These are phyloP conservation scores for Thalassia testudinum DNA, from an alignment of 116 monocot genomes.

Conservation along the genomic window DNA sequence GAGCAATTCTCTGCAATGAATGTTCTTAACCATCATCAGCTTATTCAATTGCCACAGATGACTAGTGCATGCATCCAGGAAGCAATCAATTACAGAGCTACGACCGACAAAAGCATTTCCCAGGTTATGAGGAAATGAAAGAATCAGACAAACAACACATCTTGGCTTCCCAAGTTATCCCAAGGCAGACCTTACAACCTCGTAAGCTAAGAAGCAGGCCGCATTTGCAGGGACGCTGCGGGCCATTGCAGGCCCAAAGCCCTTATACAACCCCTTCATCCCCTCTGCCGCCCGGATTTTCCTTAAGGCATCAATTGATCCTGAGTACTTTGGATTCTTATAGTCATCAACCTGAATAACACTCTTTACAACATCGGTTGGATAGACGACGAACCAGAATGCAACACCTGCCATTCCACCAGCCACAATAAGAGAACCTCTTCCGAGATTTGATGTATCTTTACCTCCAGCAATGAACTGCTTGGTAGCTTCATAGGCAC, in stretches of 20 bases:
- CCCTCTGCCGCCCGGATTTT: conserved; percentile 71
- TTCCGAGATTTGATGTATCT: too few species aligned
- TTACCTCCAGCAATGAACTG: conserved; percentile 47
- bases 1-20: too few species aligned
- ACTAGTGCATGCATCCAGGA: too few species aligned
- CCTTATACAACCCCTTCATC: conserved; percentile 63
- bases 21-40: too few species aligned
- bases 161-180: conserved; percentile 52
- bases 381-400: conserved; percentile 66
- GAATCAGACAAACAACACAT: conserved; percentile 30
- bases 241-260: conserved; percentile 90
- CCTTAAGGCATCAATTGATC: conserved; percentile 54
- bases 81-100: too few species aligned
- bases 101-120: too few species aligned
- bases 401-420: conserved; percentile 76
- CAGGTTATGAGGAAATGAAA: too few species aligned
- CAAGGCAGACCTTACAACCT: too few species aligned
- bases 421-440: conserved; percentile 59
- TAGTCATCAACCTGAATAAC: conserved; percentile 79
- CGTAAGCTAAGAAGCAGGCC: too few species aligned
- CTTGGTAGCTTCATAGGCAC: conserved; percentile 78
- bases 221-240: conserved; percentile 89
- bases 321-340: conserved; percentile 61
- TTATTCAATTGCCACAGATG: too few species aligned
- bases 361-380: conserved; percentile 86